A percentile compares a stretch with the other conserved stretches of the same genome.
phyloP scores from a whole-genome alignment of 1,284 basidiomycete species.

The Ustilago curta region DNA sequence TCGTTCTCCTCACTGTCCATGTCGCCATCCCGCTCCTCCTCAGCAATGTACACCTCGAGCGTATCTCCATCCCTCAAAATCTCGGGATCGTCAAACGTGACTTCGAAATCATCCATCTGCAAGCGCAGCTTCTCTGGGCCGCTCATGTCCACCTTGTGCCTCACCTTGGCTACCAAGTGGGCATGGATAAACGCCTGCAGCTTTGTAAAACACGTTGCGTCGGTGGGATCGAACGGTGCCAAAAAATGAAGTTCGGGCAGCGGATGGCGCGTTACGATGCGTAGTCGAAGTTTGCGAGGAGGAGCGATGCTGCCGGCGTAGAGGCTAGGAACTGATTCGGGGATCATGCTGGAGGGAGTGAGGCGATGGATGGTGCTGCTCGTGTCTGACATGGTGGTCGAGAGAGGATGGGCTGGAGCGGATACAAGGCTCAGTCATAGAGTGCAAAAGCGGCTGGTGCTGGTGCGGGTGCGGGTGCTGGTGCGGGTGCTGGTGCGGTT shows the following conservation, averaged over 20 bases:
- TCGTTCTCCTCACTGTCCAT: neutral
- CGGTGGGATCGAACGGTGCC: constrained; percentile 29
- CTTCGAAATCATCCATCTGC: constrained; percentile 35
- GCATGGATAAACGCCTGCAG: constrained; percentile 28
- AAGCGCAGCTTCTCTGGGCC: constrained; percentile 6
- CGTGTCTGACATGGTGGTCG: constrained; percentile 24
- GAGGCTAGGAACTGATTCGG: constrained; percentile 8
- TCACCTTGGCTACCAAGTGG: constrained; percentile 4
- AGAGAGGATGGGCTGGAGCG: too few species aligned
- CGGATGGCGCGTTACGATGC: constrained; percentile 32
- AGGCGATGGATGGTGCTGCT: constrained; percentile 11
- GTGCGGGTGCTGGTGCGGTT: too few species aligned
- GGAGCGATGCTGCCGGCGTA: neutral
- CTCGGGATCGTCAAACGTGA: constrained; percentile 40
- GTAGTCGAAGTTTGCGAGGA: constrained; percentile 24
- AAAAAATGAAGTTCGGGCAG: constrained; percentile 47
- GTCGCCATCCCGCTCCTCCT: neutral
- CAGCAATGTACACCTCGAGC: constrained; percentile 20
- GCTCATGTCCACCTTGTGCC: too few species aligned
- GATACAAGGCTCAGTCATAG: too few species aligned
- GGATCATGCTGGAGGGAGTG: constrained; percentile 18
- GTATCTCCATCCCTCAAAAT: constrained; percentile 47
- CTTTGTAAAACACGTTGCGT: constrained; percentile 10
- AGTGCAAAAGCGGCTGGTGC: too few species aligned
- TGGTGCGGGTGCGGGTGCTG: too few species aligned